Conservation (phyloP, 345 rosid species). For the Combretum micranthum region DNA sequence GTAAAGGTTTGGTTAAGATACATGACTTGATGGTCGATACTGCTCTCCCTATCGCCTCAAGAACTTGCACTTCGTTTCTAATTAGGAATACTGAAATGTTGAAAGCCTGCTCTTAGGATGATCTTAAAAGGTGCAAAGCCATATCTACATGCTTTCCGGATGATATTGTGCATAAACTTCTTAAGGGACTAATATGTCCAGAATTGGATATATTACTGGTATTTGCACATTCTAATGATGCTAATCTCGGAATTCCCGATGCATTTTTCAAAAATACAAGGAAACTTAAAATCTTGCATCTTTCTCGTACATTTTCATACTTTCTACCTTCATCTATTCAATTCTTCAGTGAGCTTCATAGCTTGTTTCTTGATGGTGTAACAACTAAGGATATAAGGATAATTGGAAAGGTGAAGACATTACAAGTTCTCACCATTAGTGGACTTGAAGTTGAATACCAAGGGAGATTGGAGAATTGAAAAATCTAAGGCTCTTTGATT, state of each 20-base stretch:
- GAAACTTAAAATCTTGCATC: conserved; percentile 16
- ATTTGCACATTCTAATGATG: accelerated
- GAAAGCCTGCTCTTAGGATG: not conserved
- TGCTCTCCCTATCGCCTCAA: conserved; percentile 12
- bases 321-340: conserved; percentile 4
- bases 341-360: conserved; percentile 3
- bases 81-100: not conserved
- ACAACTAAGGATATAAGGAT: not conserved
- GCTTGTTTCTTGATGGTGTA: conserved; percentile 12
- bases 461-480: conserved; percentile 13
- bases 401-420: conserved; percentile 9
- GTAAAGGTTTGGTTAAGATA: not conserved
- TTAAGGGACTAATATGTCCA: conserved; percentile 9
- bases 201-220: conserved; percentile 4
- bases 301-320: not conserved
- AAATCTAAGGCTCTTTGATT: conserved; percentile 7
- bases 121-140: not conserved
- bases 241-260: not conserved
- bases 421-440: conserved; percentile 12
- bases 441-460: conserved; percentile 14
- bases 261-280: conserved; percentile 7
- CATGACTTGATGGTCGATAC: conserved; percentile 19
- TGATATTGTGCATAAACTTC: not conserved
- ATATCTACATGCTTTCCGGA: not conserved
- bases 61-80: conserved; percentile 1